Conservation (phyloP, 2,329 filamentous ascomycete genomes). For the Ceratocystis destructans region DNA sequence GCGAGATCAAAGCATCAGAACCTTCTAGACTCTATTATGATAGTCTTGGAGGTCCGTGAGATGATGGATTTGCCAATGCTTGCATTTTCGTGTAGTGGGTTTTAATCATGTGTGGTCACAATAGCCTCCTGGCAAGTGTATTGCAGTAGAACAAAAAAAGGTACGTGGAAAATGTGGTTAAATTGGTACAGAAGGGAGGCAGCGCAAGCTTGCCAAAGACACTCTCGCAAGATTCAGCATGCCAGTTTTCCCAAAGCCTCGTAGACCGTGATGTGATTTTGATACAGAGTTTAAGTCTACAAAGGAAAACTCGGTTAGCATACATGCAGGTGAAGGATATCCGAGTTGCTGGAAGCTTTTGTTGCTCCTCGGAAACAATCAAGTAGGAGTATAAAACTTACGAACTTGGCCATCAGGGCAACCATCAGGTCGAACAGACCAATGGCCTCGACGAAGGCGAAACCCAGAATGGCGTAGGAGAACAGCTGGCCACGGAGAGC, state of each 20-base stretch:
- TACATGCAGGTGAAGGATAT: neutral
- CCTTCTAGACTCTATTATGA: neutral
- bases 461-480: conserved; percentile 90
- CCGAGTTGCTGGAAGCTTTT: neutral
- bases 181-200: conserved; percentile 20
- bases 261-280: conserved; percentile 20
- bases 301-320: conserved; percentile 2
- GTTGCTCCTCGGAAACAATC: neutral
- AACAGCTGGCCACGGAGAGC: conserved; percentile 90
- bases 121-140: conserved; percentile 7
- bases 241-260: conserved; percentile 20
- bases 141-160: conserved; percentile 13
- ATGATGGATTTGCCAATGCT: conserved; percentile 16
- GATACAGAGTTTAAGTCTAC: conserved; percentile 20
- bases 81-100: conserved; percentile 12
- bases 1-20: too few species aligned
- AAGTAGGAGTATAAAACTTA: conserved; percentile 33
- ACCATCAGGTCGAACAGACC: conserved; percentile 83
- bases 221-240: conserved; percentile 20
- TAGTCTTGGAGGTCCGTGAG: neutral
- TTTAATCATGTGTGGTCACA: conserved; percentile 15
- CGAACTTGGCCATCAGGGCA: conserved; percentile 88
- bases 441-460: conserved; percentile 88
- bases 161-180: conserved; percentile 20
- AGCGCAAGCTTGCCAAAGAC: conserved; percentile 19